A percentile compares a stretch with the other conserved stretches of the same genome.
These are phyloP conservation scores for Colletotrichum sp. DNA, from an alignment of 2,329 filamentous ascomycete species.

Conservation along the genomic window DNA sequence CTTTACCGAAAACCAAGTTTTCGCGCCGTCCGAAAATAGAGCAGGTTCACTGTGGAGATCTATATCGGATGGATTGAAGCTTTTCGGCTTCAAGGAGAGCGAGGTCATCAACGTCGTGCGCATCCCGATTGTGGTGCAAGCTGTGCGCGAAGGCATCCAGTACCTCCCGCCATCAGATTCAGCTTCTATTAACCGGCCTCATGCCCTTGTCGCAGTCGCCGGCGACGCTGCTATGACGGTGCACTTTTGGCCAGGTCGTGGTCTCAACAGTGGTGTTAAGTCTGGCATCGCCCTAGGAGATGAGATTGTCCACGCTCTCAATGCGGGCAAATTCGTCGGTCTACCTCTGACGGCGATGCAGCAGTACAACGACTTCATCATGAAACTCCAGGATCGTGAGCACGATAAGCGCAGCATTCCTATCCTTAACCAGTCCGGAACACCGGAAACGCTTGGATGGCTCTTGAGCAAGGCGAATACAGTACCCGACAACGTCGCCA, in stretches of 20 bases:
- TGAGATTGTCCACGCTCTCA: not conserved
- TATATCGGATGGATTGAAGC: not conserved
- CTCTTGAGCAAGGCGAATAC: conserved; percentile 32
- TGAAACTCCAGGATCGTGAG: conserved; percentile 37
- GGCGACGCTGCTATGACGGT: not conserved
- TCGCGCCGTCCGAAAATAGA: not conserved
- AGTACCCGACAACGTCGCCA: not conserved
- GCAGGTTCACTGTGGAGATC: not conserved
- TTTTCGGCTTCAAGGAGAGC: not conserved
- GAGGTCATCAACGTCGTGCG: not conserved
- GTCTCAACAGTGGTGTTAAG: not conserved
- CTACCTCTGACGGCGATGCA: conserved; percentile 33
- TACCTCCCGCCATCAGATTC: not conserved
- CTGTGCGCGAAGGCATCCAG: not conserved
- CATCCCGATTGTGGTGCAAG: not conserved
- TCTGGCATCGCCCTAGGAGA: not conserved
- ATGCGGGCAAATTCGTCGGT: conserved; percentile 27
- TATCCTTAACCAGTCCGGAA: conserved; percentile 37
- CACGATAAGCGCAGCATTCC: conserved; percentile 41
- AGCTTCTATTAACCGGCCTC: not conserved
- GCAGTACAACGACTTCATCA: conserved; percentile 39
- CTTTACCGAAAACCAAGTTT: not conserved
- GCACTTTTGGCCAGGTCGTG: not conserved
- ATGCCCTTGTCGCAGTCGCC: not conserved
- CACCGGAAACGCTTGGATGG: conserved; percentile 38